Percentiles rank a stretch among this genome's conserved stretches.
Conservation (phyloP, 768 basidiomycete species). For the Tylopilus intermedius region DNA sequence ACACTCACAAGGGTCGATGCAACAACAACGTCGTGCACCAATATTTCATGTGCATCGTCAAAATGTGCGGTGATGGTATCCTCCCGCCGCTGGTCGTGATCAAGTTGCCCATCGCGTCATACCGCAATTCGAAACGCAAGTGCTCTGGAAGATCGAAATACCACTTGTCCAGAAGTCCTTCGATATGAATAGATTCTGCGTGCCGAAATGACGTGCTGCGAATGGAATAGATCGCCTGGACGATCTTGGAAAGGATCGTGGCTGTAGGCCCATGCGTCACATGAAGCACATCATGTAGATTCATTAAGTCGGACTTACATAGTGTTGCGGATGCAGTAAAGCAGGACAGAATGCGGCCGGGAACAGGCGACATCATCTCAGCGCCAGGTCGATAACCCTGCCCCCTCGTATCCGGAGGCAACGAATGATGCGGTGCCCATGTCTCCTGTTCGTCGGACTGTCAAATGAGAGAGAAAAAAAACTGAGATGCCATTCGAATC, state of each 20-base stretch:
- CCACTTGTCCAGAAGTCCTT: constrained; percentile 68
- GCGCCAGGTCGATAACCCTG: constrained; percentile 23
- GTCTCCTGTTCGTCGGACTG: constrained; percentile 63
- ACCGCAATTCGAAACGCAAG: constrained; percentile 55
- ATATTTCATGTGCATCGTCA: constrained; percentile 81
- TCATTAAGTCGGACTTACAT: constrained; percentile 41
- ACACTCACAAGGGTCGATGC: constrained; percentile 73
- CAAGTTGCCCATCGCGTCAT: constrained; percentile 32
- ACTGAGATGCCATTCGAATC: background rate
- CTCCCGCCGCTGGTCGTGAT: constrained; percentile 20
- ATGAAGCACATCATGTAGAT: background rate
- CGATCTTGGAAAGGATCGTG: constrained; percentile 60
- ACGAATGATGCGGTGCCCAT: constrained; percentile 42
- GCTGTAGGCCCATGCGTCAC: constrained; percentile 38
- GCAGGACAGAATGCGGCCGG: constrained; percentile 60
- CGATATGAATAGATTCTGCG: constrained; percentile 52
- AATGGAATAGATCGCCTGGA: constrained; percentile 69
- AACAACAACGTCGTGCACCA: constrained; percentile 75
- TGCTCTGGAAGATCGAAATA: constrained; percentile 65
- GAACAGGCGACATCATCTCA: constrained; percentile 27
- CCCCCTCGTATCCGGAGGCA: constrained; percentile 29
- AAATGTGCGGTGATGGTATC: constrained; percentile 55
- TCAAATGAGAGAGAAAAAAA: constrained; percentile 12
- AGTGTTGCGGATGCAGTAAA: constrained; percentile 70
- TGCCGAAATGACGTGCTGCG: constrained; percentile 52